These are phyloP conservation scores for Coffea humblotiana DNA, from an alignment of 305 asterid species.

Conservation along the genomic window DNA sequence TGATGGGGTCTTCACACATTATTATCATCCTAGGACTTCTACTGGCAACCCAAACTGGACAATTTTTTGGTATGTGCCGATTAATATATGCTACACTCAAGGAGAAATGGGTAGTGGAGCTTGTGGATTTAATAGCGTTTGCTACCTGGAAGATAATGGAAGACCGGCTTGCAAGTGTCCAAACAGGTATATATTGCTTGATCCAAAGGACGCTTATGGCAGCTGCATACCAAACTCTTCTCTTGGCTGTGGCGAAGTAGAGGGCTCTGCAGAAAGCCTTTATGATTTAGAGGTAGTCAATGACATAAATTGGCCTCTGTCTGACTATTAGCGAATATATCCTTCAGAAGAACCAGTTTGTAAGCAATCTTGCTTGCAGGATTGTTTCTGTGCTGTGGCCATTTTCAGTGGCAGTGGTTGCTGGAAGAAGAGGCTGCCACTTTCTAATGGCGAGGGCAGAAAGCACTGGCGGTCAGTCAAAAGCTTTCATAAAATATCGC, in stretches of 20 bases:
- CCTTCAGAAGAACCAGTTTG: conserved; percentile 18
- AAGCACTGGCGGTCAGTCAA: background rate
- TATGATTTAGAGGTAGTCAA: conserved; percentile 13
- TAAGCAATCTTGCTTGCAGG: conserved; percentile 26
- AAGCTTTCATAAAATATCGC: conserved; percentile 12
- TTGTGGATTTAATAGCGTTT: too few relatives aligned
- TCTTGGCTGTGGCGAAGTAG: conserved; percentile 28
- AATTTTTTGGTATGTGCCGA: too few relatives aligned
- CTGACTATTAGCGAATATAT: conserved; percentile 1
- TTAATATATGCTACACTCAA: too few relatives aligned
- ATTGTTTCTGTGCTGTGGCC: conserved; percentile 52
- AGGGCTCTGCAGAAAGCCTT: conserved; percentile 14
- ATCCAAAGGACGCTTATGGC: conserved; percentile 28
- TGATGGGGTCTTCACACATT: too few relatives aligned
- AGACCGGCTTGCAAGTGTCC: too few relatives aligned
- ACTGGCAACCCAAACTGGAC: too few relatives aligned
- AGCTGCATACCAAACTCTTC: conserved; percentile 38
- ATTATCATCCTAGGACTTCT: too few relatives aligned
- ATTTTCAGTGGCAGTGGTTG: background rate
- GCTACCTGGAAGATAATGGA: too few relatives aligned
- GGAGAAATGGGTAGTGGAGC: too few relatives aligned
- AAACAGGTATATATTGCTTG: too few relatives aligned
- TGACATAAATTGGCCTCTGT: conserved; percentile 13
- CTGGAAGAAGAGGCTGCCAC: conserved; percentile 26
- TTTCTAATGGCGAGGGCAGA: conserved; percentile 48